Base-by-base conservation (phyloP, 768 basidiomycete genomes). In the Cyathus striatus region DNA sequence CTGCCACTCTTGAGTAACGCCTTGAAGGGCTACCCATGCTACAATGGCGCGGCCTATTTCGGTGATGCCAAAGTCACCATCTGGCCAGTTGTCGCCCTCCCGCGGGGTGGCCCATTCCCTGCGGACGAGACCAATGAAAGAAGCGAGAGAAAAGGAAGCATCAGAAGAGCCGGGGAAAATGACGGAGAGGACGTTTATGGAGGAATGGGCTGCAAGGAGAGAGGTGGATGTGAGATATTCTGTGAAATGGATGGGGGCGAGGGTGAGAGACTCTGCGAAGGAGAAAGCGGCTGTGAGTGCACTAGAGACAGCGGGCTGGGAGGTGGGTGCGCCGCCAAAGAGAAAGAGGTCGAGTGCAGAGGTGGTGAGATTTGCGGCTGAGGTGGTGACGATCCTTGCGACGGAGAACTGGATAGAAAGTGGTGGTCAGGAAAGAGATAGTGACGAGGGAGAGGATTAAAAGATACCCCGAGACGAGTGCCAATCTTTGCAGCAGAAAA, bases 21-120 rank as follows among this genome's bases (percentile, higher is more conserved):
- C 81, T 53, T 91, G 90, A 32, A 92, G 64, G 1, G 86, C 78
- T 4, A 83, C 83, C 86, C 88, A 91, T 1, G 80, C 86, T 5
- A 87, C 73, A 17, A 92, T 72, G 0, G 85, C 87, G 43, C 76
- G 71, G 16, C 78, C 78, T 12, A 88, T 73, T 45, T 86, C 77
- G 1, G 75, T 76, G 32, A 88, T 65, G 6, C 83, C 77, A 49
- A 78, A 85, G 33, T 73, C 73, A 46, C 72, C 76, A 51, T 69
- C 72, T 1, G 86, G 85, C 18, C 79, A 67, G 17, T 67, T 66
- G 10, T 74, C 70, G 21, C 73, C 74, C 12, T 67, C 64, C 5
- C 62, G 68, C 35, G 78, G 76, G 27, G 78, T 68, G 47, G 71
- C 69, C 83, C 86, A 86, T 64, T 92, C 89, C 27, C 83, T 69